Percentiles rank a stretch among this genome's conserved stretches.
Evolutionary conservation across 2,329 filamentous ascomycete genomes (phyloP).

Genomic region (Beauveria australis): DNA sequence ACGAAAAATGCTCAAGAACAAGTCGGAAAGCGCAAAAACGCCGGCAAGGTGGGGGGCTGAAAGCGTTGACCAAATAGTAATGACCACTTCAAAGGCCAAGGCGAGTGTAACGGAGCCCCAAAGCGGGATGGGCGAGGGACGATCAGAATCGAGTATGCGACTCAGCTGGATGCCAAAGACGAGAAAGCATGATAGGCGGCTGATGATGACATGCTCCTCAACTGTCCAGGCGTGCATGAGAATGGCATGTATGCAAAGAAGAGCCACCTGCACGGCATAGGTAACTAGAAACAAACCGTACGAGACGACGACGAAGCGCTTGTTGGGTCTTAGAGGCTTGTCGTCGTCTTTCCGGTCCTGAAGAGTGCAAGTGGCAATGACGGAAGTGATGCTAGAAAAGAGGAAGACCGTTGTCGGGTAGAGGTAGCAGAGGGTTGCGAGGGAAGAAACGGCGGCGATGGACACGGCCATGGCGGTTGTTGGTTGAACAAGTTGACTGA

Average conservation of each 20-base stretch:
- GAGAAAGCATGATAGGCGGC: conserved; percentile 52
- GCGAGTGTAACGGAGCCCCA: conserved; percentile 54
- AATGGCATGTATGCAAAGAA: conserved; percentile 29
- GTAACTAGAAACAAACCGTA: conserved; percentile 35
- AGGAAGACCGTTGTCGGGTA: conserved; percentile 49
- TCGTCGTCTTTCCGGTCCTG: conserved; percentile 30
- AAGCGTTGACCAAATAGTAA: conserved; percentile 19
- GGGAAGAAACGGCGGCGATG: conserved; percentile 20
- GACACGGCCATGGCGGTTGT: conserved; percentile 12
- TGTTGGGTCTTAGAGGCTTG: conserved; percentile 14
- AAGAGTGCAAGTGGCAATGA: conserved; percentile 44
- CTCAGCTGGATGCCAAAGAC: conserved; percentile 55
- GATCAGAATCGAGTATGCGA: conserved; percentile 40
- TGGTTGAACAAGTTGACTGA: neutral
- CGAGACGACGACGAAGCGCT: conserved; percentile 29
- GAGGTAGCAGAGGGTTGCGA: conserved; percentile 46
- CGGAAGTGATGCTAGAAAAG: conserved; percentile 47
- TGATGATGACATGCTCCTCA: conserved; percentile 44
- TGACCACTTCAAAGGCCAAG: conserved; percentile 44
- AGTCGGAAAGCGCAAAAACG: conserved; percentile 19
- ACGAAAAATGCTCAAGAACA: conserved; percentile 13
- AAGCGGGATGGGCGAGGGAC: conserved; percentile 54
- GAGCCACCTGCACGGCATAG: conserved; percentile 39
- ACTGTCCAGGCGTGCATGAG: conserved; percentile 30
- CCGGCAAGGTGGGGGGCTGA: neutral